These are phyloP conservation scores for Urostyla sp. DNA, from an alignment of 73 alveolate species.

Conservation along the genomic window DNA sequence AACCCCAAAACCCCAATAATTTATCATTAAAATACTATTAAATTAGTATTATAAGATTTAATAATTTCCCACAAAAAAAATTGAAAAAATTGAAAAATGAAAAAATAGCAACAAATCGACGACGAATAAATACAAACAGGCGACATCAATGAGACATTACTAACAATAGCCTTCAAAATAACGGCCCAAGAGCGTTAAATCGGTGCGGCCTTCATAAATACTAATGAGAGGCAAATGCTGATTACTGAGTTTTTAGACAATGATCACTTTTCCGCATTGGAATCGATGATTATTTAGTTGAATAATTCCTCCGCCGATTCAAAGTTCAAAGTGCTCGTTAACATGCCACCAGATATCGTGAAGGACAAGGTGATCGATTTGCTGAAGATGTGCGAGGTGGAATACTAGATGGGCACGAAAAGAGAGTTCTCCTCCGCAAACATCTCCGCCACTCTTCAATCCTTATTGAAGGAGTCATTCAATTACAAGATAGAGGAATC, in stretches of 20 bases:
- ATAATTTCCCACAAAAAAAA: background rate
- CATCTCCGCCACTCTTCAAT: constrained; percentile 41
- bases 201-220: constrained; percentile 73
- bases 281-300: constrained; percentile 73
- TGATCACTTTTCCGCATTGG: constrained; percentile 84
- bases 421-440: constrained; percentile 51
- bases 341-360: constrained; percentile 77
- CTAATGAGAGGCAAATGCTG: constrained; percentile 69
- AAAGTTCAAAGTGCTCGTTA: constrained; percentile 67
- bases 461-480: constrained; percentile 57
- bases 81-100: background rate
- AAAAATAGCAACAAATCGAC: background rate
- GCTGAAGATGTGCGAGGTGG: constrained; percentile 73
- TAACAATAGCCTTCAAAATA: constrained; percentile 63
- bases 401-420: constrained; percentile 61
- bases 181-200: constrained; percentile 57
- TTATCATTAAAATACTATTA: background rate
- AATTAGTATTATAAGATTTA: background rate
- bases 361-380: constrained; percentile 76
- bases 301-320: constrained; percentile 74
- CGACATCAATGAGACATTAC: constrained; percentile 58
- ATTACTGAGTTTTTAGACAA: constrained; percentile 82
- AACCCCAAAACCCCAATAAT: constrained; percentile 14
- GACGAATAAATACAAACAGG: constrained; percentile 7
- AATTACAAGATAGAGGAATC: constrained; percentile 66